Conservation (phyloP, 176 grass and related monocot species). For the Alopecurus myosuroides region DNA sequence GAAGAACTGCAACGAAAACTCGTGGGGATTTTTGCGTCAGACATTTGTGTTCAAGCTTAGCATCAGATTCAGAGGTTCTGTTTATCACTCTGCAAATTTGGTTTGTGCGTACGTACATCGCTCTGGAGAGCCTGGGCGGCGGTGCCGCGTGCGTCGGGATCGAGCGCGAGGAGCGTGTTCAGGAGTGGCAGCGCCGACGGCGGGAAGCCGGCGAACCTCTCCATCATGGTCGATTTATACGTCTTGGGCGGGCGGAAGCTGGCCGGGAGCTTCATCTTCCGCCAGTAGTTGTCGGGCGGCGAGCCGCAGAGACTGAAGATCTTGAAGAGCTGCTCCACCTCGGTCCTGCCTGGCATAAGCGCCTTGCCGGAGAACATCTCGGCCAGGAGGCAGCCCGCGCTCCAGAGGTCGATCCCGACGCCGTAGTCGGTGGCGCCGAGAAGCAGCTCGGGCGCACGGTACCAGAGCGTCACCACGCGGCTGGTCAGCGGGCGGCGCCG, state of each 20-base stretch:
- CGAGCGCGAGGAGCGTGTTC: conserved; percentile 45
- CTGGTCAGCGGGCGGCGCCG: conserved; percentile 41
- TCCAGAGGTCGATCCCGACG: conserved; percentile 52
- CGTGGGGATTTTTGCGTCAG: neutral
- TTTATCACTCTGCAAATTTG: neutral
- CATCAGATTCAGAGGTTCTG: neutral
- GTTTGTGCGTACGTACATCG: neutral
- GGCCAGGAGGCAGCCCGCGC: conserved; percentile 47
- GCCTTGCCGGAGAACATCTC: conserved; percentile 50
- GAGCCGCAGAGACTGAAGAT: conserved; percentile 62
- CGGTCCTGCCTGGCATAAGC: conserved; percentile 24
- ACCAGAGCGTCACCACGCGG: conserved; percentile 57
- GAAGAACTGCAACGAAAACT: conserved; percentile 37
- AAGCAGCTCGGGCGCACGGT: conserved; percentile 41
- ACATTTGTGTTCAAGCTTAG: neutral
- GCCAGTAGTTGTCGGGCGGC: conserved; percentile 61
- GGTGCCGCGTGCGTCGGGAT: conserved; percentile 44
- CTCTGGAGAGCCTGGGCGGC: conserved; percentile 52
- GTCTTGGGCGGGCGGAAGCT: conserved; percentile 28
- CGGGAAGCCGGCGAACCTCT: conserved; percentile 45
- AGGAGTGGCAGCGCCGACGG: conserved; percentile 32
- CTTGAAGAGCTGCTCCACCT: conserved; percentile 54
- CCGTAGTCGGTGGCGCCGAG: conserved; percentile 42
- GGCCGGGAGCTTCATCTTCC: conserved; percentile 35
- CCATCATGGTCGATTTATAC: conserved; percentile 35